Evolutionary conservation across 495 filamentous ascomycete genomes (phyloP).

Genomic region (Neurospora hispaniola): DNA sequence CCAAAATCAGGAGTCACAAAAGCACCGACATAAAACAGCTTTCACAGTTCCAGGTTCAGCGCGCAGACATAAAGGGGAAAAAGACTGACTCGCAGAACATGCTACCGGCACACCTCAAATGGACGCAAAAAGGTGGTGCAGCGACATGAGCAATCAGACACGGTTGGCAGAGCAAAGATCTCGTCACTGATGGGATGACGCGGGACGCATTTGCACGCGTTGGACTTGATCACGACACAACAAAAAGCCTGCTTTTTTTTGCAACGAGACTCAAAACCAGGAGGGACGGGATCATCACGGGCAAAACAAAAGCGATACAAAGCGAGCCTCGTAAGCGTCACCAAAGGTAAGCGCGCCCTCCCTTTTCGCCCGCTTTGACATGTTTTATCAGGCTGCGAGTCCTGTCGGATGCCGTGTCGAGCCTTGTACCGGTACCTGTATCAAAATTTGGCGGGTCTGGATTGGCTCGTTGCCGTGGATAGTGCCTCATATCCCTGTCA

Average conservation of each 20-base stretch:
- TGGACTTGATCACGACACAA: neutral
- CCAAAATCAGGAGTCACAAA: neutral
- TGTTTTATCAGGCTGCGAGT: neutral
- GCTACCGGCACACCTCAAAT: neutral
- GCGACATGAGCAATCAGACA: neutral
- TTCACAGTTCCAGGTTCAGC: neutral
- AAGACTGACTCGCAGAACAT: neutral
- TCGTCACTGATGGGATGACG: neutral
- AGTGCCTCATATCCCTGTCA: slow-evolving; percentile 7
- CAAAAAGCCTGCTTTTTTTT: neutral
- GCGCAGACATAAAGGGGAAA: neutral
- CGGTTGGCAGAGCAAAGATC: neutral
- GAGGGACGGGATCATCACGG: neutral
- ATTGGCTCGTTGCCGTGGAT: slow-evolving; percentile 6
- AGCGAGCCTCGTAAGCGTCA: neutral
- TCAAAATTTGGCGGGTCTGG: neutral
- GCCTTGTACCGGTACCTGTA: slow-evolving; percentile 10
- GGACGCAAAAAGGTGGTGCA: neutral
- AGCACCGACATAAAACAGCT: neutral
- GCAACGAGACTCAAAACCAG: neutral
- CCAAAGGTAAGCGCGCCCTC: neutral
- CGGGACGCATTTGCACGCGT: neutral
- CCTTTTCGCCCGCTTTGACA: neutral
- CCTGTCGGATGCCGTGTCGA: neutral
- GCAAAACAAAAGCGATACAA: neutral